A percentile compares a stretch with the other conserved stretches of the same genome.
phyloP scores from a whole-genome alignment of 805 yeast species.

The Maudiozyma turicensis region DNA sequence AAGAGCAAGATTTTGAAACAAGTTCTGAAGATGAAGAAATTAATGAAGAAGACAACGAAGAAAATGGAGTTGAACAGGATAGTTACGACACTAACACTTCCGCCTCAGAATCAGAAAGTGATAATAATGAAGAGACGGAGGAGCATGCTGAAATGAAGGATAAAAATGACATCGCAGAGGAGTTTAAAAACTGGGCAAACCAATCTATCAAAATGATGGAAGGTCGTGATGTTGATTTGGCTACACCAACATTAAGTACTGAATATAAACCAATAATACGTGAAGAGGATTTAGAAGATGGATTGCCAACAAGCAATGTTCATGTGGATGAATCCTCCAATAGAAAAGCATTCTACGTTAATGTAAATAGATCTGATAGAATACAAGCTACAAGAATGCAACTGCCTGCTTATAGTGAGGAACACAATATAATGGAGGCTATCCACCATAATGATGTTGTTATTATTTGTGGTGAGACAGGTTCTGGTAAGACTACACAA shows the following conservation, averaged over 20 bases:
- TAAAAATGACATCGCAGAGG: slow-evolving; percentile 37
- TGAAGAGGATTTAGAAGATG: slow-evolving; percentile 63
- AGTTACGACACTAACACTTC: not conserved
- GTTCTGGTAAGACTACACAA: slow-evolving; percentile 97
- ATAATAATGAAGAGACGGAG: slow-evolving; percentile 25
- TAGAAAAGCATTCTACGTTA: slow-evolving; percentile 59
- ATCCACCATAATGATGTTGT: slow-evolving; percentile 85
- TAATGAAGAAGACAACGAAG: slow-evolving; percentile 7
- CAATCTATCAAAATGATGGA: slow-evolving; percentile 54
- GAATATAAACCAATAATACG: slow-evolving; percentile 49
- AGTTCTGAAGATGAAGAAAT: slow-evolving; percentile 22
- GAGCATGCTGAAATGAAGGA: slow-evolving; percentile 3
- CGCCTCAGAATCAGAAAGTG: slow-evolving; percentile 5
- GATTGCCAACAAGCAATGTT: slow-evolving; percentile 53
- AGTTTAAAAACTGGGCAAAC: slow-evolving; percentile 87
- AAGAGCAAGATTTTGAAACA: slow-evolving; percentile 49
- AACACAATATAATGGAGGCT: slow-evolving; percentile 91
- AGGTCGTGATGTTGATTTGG: slow-evolving; percentile 47
- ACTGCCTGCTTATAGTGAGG: slow-evolving; percentile 85
- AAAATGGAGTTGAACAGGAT: slow-evolving; percentile 9
- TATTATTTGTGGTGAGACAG: slow-evolving; percentile 94
- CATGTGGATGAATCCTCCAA: slow-evolving; percentile 41
- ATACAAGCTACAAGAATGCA: slow-evolving; percentile 60
- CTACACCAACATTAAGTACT: slow-evolving; percentile 39
- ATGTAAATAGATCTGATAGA: slow-evolving; percentile 53